A percentile compares a stretch with the other conserved stretches of the same genome.
These are phyloP conservation scores for Phytophthora cajani DNA, from an alignment of 352 stramenopile genomes.

Conservation along the genomic window DNA sequence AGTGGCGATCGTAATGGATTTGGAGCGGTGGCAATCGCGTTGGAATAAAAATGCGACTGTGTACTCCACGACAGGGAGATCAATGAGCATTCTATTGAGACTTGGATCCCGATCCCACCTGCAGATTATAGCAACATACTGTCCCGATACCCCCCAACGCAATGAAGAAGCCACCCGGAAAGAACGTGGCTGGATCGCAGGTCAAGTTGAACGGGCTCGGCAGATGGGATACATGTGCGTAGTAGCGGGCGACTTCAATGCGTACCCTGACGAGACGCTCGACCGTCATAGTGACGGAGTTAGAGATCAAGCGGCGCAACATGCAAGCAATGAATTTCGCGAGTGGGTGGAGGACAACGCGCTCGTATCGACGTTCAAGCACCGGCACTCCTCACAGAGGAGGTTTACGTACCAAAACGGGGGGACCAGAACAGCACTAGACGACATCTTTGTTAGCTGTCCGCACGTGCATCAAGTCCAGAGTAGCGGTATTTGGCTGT, in stretches of 20 bases:
- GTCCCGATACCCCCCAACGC: not conserved
- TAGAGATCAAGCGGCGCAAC: too few relatives aligned
- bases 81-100: not conserved
- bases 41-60: not conserved
- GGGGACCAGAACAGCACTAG: too few relatives aligned
- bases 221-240: not conserved
- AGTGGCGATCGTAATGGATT: conserved; percentile 3
- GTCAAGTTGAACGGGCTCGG: not conserved
- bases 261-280: not conserved
- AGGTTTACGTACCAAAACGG: too few relatives aligned
- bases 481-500: too few relatives aligned
- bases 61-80: conserved; percentile 4
- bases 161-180: not conserved
- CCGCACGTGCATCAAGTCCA: too few relatives aligned
- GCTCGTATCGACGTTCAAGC: too few relatives aligned
- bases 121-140: conserved; percentile 8
- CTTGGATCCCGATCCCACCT: not conserved
- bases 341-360: too few relatives aligned
- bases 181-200: conserved; percentile 2
- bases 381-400: too few relatives aligned
- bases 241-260: conserved; percentile 5
- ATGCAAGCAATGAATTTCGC: too few relatives aligned
- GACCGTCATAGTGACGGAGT: too few relatives aligned
- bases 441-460: too few relatives aligned
- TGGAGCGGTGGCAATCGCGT: conserved; percentile 6